A percentile compares a stretch with the other conserved stretches of the same genome.
These are phyloP conservation scores for Leccinellum rugosiceps DNA, from an alignment of 768 basidiomycete species.

Conservation along the genomic window DNA sequence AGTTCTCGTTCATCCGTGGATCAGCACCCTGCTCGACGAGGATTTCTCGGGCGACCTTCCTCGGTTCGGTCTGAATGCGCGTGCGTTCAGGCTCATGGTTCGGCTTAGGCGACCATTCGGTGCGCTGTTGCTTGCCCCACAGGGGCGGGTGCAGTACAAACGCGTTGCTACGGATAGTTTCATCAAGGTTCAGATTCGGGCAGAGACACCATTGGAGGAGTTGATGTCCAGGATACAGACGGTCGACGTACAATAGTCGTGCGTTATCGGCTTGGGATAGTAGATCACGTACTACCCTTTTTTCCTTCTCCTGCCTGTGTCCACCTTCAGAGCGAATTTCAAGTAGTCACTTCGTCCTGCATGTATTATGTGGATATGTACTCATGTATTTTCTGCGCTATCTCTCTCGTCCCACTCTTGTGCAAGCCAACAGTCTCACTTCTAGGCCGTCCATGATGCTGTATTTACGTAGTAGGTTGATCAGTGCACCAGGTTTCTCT, in stretches of 20 bases:
- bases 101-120: no score
- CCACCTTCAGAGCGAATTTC: background rate
- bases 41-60: no score
- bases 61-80: no score
- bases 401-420: no score
- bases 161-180: background rate
- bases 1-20: no score
- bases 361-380: background rate
- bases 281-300: no score
- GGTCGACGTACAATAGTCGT: background rate
- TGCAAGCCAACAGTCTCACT: background rate
- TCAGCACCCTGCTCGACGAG: no score
- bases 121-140: no score
- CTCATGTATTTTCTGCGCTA: background rate
- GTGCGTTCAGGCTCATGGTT: no score
- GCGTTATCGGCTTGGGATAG: background rate
- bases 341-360: background rate
- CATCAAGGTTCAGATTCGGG: background rate
- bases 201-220: background rate
- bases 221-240: background rate
- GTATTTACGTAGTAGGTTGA: background rate
- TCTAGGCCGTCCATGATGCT: background rate
- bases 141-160: no score
- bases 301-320: background rate
- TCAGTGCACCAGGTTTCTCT: no score